Evolutionary conservation across 345 rosid genomes (phyloP).

Genomic region (Capsella bursapastoris): DNA sequence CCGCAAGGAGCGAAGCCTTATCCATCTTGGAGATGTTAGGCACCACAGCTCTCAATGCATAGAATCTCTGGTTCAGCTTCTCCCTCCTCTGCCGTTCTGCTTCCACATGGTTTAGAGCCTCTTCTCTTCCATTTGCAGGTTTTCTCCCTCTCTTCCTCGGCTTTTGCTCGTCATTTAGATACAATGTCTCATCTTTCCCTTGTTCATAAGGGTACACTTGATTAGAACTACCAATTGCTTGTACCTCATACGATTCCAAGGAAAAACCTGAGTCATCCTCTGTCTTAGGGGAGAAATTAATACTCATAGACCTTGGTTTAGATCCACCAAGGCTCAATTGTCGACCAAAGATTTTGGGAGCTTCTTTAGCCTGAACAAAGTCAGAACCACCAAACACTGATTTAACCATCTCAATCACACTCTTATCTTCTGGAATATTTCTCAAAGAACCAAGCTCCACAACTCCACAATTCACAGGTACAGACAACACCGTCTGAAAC

Average conservation of each 20-base stretch:
- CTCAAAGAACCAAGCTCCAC: slow-evolving; percentile 87
- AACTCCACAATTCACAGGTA: slow-evolving; percentile 79
- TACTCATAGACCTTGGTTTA: slow-evolving; percentile 67
- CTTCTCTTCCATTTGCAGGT: slow-evolving; percentile 98
- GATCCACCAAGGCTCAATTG: slow-evolving; percentile 81
- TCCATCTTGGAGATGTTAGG: slow-evolving; percentile 98
- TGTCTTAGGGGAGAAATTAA: slow-evolving; percentile 81
- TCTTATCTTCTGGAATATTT: slow-evolving; percentile 64
- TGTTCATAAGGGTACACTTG: slow-evolving; percentile 65
- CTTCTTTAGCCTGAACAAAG: slow-evolving; percentile 58
- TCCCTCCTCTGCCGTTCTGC: slow-evolving; percentile 97
- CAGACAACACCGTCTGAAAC: slow-evolving; percentile 70
- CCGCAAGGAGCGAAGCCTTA: slow-evolving; percentile 90
- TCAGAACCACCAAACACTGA: slow-evolving; percentile 62
- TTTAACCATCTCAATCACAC: slow-evolving; percentile 62
- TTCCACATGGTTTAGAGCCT: slow-evolving; percentile 93
- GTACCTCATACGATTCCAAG: slow-evolving; percentile 61
- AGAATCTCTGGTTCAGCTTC: slow-evolving; percentile 95
- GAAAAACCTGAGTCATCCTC: slow-evolving; percentile 77
- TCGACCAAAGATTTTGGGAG: slow-evolving; percentile 84
- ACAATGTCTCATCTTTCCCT: slow-evolving; percentile 64
- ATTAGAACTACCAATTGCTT: slow-evolving; percentile 54
- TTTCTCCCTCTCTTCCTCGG: slow-evolving; percentile 97
- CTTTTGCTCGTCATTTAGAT: slow-evolving; percentile 70
- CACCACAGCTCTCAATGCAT: slow-evolving; percentile 87